phyloP scores from a whole-genome alignment of 345 rosid genomes.

The Hevea brasiliensis region DNA sequence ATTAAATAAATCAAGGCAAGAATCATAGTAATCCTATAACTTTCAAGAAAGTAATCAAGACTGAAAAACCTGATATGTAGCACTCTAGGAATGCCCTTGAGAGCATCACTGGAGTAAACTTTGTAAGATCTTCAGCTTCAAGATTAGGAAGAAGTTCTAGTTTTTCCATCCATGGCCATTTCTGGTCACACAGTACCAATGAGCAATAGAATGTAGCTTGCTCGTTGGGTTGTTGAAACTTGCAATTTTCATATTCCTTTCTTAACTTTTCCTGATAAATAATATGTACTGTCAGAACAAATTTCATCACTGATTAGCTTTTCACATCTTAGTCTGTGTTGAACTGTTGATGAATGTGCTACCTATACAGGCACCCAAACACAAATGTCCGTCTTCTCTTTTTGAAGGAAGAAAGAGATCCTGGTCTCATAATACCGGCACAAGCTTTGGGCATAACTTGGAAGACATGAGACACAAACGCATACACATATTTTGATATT shows the following conservation, averaged over 20 bases:
- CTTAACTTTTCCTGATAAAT: slow-evolving; percentile 61
- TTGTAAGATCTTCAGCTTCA: slow-evolving; percentile 66
- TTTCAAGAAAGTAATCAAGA: not conserved
- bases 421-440: no score
- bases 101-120: slow-evolving; percentile 66
- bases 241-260: slow-evolving; percentile 69
- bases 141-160: slow-evolving; percentile 62
- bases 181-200: slow-evolving; percentile 58
- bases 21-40: not conserved
- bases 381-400: no score
- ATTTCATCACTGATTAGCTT: not conserved
- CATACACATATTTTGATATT: no score
- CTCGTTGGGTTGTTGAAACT: slow-evolving; percentile 77
- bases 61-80: slow-evolving; percentile 61
- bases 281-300: slow-evolving; percentile 4
- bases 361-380: not conserved
- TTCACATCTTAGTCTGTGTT: not conserved
- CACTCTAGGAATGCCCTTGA: slow-evolving; percentile 79
- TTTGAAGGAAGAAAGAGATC: not conserved
- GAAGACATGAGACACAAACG: no score
- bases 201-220: slow-evolving; percentile 79
- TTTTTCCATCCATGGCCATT: slow-evolving; percentile 75
- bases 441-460: no score
- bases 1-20: slow-evolving; percentile 10
- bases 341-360: not conserved